These are phyloP conservation scores for Rhizoclosmatium sp. DNA, from an alignment of 192 early-diverging fungal genomes.

Conservation along the genomic window DNA sequence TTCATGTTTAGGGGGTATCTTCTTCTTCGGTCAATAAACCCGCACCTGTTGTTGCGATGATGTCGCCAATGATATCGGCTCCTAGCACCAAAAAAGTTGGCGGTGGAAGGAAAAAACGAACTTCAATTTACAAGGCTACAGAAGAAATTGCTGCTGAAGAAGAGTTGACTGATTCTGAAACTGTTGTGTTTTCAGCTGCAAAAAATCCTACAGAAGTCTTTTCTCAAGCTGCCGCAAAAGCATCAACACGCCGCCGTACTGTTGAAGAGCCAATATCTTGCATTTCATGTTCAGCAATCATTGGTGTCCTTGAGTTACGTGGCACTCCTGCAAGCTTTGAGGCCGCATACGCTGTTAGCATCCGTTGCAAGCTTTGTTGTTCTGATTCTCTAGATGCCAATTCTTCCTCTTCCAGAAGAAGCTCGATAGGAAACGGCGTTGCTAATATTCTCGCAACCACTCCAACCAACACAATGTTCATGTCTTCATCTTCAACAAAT, in stretches of 20 bases:
- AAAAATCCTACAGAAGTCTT: constrained; percentile 24
- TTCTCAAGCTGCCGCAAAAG: constrained; percentile 41
- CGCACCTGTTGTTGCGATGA: constrained; percentile 14
- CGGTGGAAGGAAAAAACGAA: constrained; percentile 15
- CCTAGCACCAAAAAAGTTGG: constrained; percentile 13
- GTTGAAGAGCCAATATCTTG: constrained; percentile 39
- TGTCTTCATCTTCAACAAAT: constrained; percentile 13
- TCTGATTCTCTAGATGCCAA: background rate
- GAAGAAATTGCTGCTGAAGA: background rate
- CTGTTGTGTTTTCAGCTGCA: background rate
- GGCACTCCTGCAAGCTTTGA: constrained; percentile 37
- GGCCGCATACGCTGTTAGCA: constrained; percentile 9
- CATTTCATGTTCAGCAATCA: constrained; percentile 9
- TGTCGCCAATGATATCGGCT: constrained; percentile 12
- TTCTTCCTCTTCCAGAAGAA: background rate
- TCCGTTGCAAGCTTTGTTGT: constrained; percentile 27
- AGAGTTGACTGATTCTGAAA: background rate
- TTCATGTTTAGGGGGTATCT: too few species aligned
- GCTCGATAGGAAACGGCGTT: background rate
- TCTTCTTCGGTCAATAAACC: background rate
- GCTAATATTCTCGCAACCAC: background rate
- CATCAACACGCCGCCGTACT: constrained; percentile 31
- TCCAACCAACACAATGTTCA: background rate
- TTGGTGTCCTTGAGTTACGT: constrained; percentile 37
- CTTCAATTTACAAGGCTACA: background rate